Evolutionary conservation across 768 basidiomycete species (phyloP), one percentile per base, ranked within the genome.

Genomic region (Termitomyces sp.): DNA sequence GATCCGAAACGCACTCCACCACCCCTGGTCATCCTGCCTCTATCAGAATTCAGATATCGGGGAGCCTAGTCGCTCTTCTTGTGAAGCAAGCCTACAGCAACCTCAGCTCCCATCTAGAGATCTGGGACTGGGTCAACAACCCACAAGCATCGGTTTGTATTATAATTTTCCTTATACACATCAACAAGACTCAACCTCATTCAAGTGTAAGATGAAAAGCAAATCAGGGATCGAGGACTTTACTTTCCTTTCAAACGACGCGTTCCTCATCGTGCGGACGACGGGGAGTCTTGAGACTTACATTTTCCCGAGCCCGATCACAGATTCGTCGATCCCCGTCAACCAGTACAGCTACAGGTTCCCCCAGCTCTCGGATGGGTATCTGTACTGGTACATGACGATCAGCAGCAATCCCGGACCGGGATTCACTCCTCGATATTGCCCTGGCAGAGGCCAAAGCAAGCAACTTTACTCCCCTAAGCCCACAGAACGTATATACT

Each of bases 321-420:
- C 67, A 12, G 24, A 64, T 13, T 64, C 65, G 5, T 73, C 70
- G 11, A 54, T 61, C 6, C 82, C 81, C 2, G 62, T 68, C 15
- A 67, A 75, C 42, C 71, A 73, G 44, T 76, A 75, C 32, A 75
- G 65, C 61, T 81, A 81, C 55, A 70, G 66, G 24, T 78, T 84
- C 38, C 83, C 82, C 1, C 70, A 73, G 4, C 74, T 84, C 13
- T 74, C 77, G 36, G 69, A 73, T 5, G 79, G 76, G 7, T 82
- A 78, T 63, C 73, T 75, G 66, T 84, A 82, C 63, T 83, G 80
- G 79, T 82, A 83, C 59, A 81, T 83, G 45, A 81, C 80, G 54
- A 78, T 82, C 74, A 82, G 81, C 68, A 80, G 77, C 63, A 83
- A 83, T 61, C 80, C 82, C 4, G 70, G 78, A 18, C 79, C 82